Conservation (phyloP, 2,329 filamentous ascomycete species). For the Dryadomyces sulphureus region DNA sequence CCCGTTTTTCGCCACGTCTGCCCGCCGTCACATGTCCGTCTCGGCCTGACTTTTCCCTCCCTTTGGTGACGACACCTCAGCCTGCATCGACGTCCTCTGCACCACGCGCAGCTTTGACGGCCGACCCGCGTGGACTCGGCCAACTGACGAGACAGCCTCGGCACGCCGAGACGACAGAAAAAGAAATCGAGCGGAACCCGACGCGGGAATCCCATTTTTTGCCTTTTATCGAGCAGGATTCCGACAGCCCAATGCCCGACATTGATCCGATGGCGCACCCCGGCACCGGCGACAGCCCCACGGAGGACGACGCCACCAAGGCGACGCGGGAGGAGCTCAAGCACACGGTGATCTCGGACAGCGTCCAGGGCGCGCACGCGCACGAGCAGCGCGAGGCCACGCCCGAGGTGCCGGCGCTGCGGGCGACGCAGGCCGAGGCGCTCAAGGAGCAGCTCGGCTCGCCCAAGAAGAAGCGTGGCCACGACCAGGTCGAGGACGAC, state of each 20-base stretch:
- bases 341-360: conserved; percentile 48
- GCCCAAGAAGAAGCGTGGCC: conserved; percentile 52
- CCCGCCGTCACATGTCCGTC: background rate
- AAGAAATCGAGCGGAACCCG: background rate
- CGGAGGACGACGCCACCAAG: conserved; percentile 48
- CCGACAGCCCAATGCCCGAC: conserved; percentile 1
- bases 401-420: background rate
- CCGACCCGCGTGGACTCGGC: too few species aligned
- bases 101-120: too few species aligned
- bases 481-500: conserved; percentile 37
- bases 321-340: conserved; percentile 49
- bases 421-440: conserved; percentile 15
- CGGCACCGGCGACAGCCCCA: conserved; percentile 17
- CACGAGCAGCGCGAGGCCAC: conserved; percentile 10
- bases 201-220: background rate
- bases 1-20: too few species aligned
- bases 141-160: too few species aligned
- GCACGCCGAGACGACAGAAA: background rate
- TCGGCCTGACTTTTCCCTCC: too few species aligned
- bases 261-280: conserved; percentile 11
- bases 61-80: too few species aligned
- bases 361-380: conserved; percentile 12
- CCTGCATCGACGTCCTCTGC: too few species aligned
- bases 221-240: background rate
- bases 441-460: conserved; percentile 38